Base-by-base conservation (phyloP, 2,329 filamentous ascomycete genomes). In the Pseudopithomyces chartarum region DNA sequence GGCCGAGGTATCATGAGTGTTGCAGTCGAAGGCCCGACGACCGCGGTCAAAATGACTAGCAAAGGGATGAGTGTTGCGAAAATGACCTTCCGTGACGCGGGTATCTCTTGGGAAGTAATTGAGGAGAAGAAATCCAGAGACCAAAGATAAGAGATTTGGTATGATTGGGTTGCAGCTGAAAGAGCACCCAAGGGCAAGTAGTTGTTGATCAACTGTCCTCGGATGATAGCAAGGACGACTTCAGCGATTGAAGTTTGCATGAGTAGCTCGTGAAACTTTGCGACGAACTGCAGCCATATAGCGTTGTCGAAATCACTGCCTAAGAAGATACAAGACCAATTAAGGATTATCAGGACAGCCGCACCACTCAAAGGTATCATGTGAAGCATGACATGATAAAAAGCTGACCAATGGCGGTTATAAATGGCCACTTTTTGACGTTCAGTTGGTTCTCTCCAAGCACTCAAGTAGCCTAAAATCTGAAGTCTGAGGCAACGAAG, bases 221-320 rank as follows among this genome's bases (percentile, higher is more conserved):
- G 58, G n/a, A 64, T 40, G 11, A 61, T 42, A 20, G 29, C 38
- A 2, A 64, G 33, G 0, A 60, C 1, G 6, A 60, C 38, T 12
- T 59, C 55, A 1, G 52, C 50, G 13, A 64, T 42, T 0, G 62
- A 64, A 1, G 53, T 54, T n/a, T 66, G 62, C 55, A 66, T 64
- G 1, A 62, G 45, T 1, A 64, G 23, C 38, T 66, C 64, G 34
- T 64, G 60, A n/a, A 63, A 22, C 50, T 66, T 66, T 5, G 64
- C 62, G 8, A 47, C 54, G 42, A 64, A 64, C 32, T 66, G 63
- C 13, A 66, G 52, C 15, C 42, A 12, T 0, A 54, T 59, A 2
- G 50, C 23, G 26, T 56, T 4, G 15, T 20, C 19, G 6, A 39
- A 43, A 7, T 32, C 15, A 1, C 12, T 11, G 2, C 57, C 55